These are phyloP conservation scores for Chaetomiaceae sp. DNA, from an alignment of 2,329 filamentous ascomycete genomes.

Conservation along the genomic window DNA sequence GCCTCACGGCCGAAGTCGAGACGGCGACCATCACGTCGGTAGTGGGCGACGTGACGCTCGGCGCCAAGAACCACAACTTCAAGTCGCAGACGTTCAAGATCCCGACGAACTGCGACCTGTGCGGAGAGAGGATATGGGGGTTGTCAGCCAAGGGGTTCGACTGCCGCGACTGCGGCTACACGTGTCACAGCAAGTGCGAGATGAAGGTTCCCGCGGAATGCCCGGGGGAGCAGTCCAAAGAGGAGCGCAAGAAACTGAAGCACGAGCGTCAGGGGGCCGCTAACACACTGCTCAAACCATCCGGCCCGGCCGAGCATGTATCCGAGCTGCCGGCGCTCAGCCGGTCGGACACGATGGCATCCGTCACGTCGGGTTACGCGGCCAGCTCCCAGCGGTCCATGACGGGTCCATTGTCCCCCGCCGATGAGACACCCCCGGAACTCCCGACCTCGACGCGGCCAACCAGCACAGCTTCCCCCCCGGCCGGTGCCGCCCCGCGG, in stretches of 20 bases:
- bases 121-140: constrained; percentile 95
- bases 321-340: constrained; percentile 64
- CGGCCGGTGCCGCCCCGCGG: constrained; percentile 33
- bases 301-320: constrained; percentile 43
- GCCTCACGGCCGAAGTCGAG: constrained; percentile 86
- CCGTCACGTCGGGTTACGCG: constrained; percentile 81
- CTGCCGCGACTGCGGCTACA: constrained; percentile 94
- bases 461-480: constrained; percentile 30
- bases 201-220: constrained; percentile 98
- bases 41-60: constrained; percentile 87
- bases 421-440: constrained; percentile 46
- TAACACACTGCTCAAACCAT: constrained; percentile 52
- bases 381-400: constrained; percentile 73
- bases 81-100: constrained; percentile 99
- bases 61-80: constrained; percentile 94
- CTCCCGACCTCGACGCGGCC: constrained; percentile 34
- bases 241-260: constrained; percentile 93
- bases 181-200: constrained; percentile 97
- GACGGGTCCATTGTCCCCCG: constrained; percentile 53
- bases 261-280: constrained; percentile 75
- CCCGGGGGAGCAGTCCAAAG: constrained; percentile 87
- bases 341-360: constrained; percentile 84
- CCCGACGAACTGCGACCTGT: constrained; percentile 95
- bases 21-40: constrained; percentile 86
- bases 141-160: constrained; percentile 94